These are phyloP conservation scores for Aspergillus pseudonomiae DNA, from an alignment of 2,329 filamentous ascomycete species.

Conservation along the genomic window DNA sequence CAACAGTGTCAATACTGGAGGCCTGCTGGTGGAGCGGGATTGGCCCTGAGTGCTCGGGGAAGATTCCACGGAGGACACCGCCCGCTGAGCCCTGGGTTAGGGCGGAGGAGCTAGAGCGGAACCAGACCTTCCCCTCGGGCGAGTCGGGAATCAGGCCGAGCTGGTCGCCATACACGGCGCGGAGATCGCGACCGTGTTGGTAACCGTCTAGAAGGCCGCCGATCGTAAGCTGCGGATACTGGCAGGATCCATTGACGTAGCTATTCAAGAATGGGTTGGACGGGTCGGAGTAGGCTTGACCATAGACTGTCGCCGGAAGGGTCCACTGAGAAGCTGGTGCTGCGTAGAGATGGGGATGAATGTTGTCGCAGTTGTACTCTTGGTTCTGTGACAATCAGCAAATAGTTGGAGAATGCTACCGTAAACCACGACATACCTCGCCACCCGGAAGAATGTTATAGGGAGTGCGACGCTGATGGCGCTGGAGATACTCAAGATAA, in stretches of 20 bases:
- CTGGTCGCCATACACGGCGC: conserved; percentile 35
- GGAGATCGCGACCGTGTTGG: conserved; percentile 41
- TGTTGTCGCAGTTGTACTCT: conserved; percentile 41
- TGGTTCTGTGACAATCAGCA: conserved; percentile 31
- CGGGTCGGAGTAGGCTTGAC: conserved; percentile 40
- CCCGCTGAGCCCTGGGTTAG: conserved; percentile 43
- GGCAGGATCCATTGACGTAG: conserved; percentile 40
- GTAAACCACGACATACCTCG: conserved; percentile 29
- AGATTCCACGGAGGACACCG: conserved; percentile 43
- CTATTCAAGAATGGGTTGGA: conserved; percentile 36
- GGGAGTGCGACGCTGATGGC: conserved; percentile 42
- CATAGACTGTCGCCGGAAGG: conserved; percentile 37
- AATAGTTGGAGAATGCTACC: neutral
- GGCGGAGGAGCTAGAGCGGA: conserved; percentile 40
- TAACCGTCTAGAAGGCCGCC: conserved; percentile 43
- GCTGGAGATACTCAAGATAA: conserved; percentile 44
- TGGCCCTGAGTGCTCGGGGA: conserved; percentile 35
- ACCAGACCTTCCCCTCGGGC: conserved; percentile 36
- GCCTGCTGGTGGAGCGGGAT: conserved; percentile 44
- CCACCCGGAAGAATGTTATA: conserved; percentile 45
- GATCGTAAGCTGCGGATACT: conserved; percentile 45
- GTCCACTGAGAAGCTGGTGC: conserved; percentile 23
- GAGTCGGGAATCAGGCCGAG: conserved; percentile 35
- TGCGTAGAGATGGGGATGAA: conserved; percentile 42
- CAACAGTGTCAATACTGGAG: conserved; percentile 38